Evolutionary conservation across 1,139 yeast genomes (phyloP).

Genomic region (Yamadazyma atlantica): DNA sequence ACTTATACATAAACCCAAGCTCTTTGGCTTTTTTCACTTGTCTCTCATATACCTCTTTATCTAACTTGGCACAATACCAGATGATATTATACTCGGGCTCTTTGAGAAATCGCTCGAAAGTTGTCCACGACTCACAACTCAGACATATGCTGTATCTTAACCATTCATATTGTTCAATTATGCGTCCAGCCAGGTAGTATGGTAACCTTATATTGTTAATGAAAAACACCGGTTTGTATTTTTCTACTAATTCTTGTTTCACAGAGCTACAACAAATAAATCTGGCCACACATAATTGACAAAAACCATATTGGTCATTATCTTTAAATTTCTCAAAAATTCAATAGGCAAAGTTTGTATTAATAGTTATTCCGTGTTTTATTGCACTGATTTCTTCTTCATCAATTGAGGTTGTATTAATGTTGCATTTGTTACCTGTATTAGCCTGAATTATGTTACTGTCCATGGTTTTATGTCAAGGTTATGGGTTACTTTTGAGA

Average conservation of each 20-base stretch:
- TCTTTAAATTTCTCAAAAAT: not conserved
- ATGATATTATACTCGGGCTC: not conserved
- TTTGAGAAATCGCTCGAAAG: not conserved
- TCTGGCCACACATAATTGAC: slow-evolving; percentile 1
- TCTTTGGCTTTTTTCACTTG: slow-evolving; percentile 1
- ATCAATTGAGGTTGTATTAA: not conserved
- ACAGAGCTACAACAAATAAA: not conserved
- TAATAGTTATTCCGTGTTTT: not conserved
- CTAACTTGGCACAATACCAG: not conserved
- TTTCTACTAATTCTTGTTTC: slow-evolving; percentile 1
- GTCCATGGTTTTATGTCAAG: too few relatives aligned
- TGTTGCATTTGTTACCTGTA: not conserved
- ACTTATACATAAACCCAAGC: slow-evolving; percentile 1
- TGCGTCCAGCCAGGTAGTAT: too few relatives aligned
- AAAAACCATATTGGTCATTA: not conserved
- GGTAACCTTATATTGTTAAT: not conserved
- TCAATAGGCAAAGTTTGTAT: not conserved
- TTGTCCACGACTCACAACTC: not conserved
- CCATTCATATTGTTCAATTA: slow-evolving; percentile 3
- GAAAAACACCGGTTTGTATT: slow-evolving; percentile 1
- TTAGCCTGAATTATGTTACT: not conserved
- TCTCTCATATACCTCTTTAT: not conserved
- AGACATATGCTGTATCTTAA: not conserved
- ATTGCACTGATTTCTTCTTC: not conserved
- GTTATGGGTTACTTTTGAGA: too few relatives aligned